Percentiles rank a stretch among this genome's conserved stretches.
phyloP scores from a whole-genome alignment of 768 basidiomycete genomes.

The Neoboletus subvelutipes region DNA sequence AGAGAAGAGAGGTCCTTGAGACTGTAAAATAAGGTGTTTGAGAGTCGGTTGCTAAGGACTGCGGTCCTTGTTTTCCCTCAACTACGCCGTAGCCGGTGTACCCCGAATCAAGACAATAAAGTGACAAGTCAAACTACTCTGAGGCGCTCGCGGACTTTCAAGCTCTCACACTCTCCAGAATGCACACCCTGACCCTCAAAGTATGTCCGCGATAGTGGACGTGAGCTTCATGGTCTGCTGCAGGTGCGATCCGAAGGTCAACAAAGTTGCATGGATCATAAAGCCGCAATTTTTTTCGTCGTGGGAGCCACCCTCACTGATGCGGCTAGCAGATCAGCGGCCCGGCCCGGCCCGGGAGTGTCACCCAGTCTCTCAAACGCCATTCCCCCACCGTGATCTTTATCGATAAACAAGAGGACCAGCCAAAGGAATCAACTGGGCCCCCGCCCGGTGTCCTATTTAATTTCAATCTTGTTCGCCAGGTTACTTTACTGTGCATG shows the following conservation, averaged over 20 bases:
- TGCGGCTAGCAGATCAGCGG: background rate
- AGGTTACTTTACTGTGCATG: background rate
- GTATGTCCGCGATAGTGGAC: background rate
- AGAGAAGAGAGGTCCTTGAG: no score
- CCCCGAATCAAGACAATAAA: no score
- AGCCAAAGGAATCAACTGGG: background rate
- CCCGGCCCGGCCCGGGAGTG: no score
- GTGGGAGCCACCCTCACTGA: background rate
- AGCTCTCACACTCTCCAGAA: background rate
- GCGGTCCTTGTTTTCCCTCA: background rate
- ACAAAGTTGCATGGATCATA: background rate
- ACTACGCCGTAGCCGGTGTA: background rate
- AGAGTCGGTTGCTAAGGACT: background rate
- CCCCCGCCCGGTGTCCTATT: background rate
- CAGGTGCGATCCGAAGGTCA: background rate
- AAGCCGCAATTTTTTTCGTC: background rate
- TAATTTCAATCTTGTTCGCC: background rate
- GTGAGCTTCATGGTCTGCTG: background rate
- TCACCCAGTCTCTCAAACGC: no score
- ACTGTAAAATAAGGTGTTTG: background rate
- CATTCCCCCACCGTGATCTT: background rate
- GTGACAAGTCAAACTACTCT: background rate
- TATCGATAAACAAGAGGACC: background rate
- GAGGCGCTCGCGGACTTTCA: background rate
- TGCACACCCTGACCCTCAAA: background rate